Percentiles rank a stretch among this genome's conserved stretches.
phyloP scores from a whole-genome alignment of 1,139 yeast genomes.

The Kodamaea sp. region DNA sequence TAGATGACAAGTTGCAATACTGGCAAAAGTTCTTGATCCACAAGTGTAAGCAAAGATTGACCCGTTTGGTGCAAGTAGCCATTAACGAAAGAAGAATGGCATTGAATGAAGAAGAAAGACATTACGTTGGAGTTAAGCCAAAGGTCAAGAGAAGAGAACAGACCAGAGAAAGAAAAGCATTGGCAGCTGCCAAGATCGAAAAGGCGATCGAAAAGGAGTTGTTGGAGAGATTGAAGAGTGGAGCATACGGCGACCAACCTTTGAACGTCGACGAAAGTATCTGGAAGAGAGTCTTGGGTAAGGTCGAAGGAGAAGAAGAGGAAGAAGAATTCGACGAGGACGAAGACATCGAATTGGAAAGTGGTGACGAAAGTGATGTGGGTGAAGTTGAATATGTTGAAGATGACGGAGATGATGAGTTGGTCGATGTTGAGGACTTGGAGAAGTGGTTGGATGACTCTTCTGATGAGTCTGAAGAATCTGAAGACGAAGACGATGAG shows the following conservation, averaged over 20 bases:
- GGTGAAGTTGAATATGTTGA: slow-evolving; percentile 86
- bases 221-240: slow-evolving; percentile 90
- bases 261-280: slow-evolving; percentile 92
- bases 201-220: slow-evolving; percentile 95
- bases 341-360: slow-evolving; percentile 62
- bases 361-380: slow-evolving; percentile 61
- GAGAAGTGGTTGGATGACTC: slow-evolving; percentile 86
- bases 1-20: slow-evolving; percentile 81
- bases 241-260: slow-evolving; percentile 98
- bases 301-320: slow-evolving; percentile 56
- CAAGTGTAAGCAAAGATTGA: slow-evolving; percentile 93
- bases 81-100: slow-evolving; percentile 95
- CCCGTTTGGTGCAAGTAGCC: slow-evolving; percentile 92
- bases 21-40: slow-evolving; percentile 93
- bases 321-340: slow-evolving; percentile 61
- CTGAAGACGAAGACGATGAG: slow-evolving; percentile 19
- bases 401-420: slow-evolving; percentile 83
- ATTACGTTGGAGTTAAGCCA: slow-evolving; percentile 86
- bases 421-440: slow-evolving; percentile 88
- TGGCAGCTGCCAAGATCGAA: slow-evolving; percentile 95
- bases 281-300: slow-evolving; percentile 91
- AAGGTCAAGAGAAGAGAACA: slow-evolving; percentile 94
- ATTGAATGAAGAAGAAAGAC: slow-evolving; percentile 86
- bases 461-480: slow-evolving; percentile 25
- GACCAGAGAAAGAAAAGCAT: slow-evolving; percentile 92